Conservation (phyloP, 1,284 basidiomycete species). For the Waitea zeae region DNA sequence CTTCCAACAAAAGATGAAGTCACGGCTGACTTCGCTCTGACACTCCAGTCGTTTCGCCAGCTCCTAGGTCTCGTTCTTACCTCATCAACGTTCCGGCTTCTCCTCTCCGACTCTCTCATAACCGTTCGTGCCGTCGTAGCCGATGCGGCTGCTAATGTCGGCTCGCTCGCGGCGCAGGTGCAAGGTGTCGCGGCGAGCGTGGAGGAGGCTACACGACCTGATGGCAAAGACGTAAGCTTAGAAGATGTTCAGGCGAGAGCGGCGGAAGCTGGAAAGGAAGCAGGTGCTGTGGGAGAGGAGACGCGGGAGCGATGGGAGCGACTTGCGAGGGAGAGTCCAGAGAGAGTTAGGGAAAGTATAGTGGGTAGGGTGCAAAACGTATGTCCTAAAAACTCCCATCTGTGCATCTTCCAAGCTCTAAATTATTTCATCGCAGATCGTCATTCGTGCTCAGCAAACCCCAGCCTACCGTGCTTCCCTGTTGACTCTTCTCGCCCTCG, state of each 20-base stretch:
- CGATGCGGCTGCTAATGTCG: constrained; percentile 12
- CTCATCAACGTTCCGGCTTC: constrained; percentile 24
- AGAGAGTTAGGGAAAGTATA: constrained; percentile 15
- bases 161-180: constrained; percentile 6
- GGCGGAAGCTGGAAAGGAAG: constrained; percentile 6
- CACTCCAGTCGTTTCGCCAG: constrained; percentile 17
- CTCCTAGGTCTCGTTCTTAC: constrained; percentile 20
- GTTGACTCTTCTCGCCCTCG: constrained; percentile 19
- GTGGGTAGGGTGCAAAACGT: constrained; percentile 22
- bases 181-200: neutral
- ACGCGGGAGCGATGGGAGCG: constrained; percentile 7
- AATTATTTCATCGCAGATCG: constrained; percentile 13
- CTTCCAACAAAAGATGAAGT: constrained; percentile 17
- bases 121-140: constrained; percentile 17
- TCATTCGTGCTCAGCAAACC: constrained; percentile 20
- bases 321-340: constrained; percentile 11
- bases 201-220: neutral
- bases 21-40: constrained; percentile 15
- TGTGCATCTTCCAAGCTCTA: neutral
- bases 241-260: constrained; percentile 5
- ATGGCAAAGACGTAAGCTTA: constrained; percentile 4
- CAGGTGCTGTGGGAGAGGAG: constrained; percentile 6
- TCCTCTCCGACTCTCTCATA: constrained; percentile 20
- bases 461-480: constrained; percentile 20
- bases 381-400: constrained; percentile 4